Percentiles rank a stretch among this genome's conserved stretches.
These are phyloP conservation scores for Russula brevipes DNA, from an alignment of 768 basidiomycete genomes.

Conservation along the genomic window DNA sequence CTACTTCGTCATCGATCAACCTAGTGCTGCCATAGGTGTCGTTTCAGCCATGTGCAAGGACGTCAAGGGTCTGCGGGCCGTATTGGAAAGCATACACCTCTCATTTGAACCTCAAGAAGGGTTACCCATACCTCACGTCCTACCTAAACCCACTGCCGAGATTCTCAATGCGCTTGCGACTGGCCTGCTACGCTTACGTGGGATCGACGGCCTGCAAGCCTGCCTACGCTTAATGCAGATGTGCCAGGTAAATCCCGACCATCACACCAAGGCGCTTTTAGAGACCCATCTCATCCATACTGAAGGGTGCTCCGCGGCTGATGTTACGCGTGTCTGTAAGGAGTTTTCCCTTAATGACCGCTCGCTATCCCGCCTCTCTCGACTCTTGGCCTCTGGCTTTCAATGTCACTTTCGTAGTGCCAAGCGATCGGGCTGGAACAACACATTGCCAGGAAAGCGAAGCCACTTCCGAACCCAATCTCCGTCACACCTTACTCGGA, in stretches of 20 bases:
- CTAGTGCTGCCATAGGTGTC: slow-evolving; percentile 13
- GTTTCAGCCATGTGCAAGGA: slow-evolving; percentile 8
- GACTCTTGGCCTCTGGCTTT: slow-evolving; percentile 48
- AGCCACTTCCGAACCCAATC: not conserved
- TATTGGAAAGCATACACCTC: slow-evolving; percentile 1
- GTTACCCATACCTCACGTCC: slow-evolving; percentile 18
- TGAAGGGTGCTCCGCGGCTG: slow-evolving; percentile 41
- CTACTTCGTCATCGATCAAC: slow-evolving; percentile 13
- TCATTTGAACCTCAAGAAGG: not conserved
- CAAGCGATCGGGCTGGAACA: slow-evolving; percentile 29
- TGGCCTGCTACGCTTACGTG: slow-evolving; percentile 44
- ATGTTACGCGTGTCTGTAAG: slow-evolving; percentile 46
- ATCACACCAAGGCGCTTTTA: slow-evolving; percentile 51
- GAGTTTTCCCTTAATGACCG: slow-evolving; percentile 39
- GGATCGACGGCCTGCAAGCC: slow-evolving; percentile 43
- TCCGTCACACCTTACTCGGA: not conserved
- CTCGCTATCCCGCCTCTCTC: slow-evolving; percentile 54
- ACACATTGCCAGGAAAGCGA: slow-evolving; percentile 34
- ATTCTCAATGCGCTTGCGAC: slow-evolving; percentile 60
- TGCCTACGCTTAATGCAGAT: slow-evolving; percentile 54
- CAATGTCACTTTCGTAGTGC: slow-evolving; percentile 38
- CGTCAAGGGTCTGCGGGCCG: not conserved
- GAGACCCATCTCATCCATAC: slow-evolving; percentile 45
- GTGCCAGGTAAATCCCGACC: slow-evolving; percentile 47
- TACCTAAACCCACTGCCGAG: slow-evolving; percentile 31